These are phyloP conservation scores for Mucor saturninus DNA, from an alignment of 371 early-diverging fungal genomes.

Conservation along the genomic window DNA sequence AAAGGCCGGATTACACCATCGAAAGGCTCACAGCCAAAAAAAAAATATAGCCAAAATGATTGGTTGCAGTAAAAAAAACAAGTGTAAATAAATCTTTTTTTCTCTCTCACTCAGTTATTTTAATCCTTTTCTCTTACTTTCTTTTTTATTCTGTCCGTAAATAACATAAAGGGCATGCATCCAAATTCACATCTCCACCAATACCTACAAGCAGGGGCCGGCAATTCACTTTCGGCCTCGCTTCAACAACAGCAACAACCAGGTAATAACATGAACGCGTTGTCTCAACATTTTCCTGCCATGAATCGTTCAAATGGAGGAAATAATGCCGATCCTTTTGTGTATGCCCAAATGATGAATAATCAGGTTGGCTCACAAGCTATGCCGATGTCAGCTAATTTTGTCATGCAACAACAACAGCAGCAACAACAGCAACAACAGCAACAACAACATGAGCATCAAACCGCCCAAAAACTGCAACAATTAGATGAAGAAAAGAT, in stretches of 20 bases:
- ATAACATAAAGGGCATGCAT: constrained; percentile 1
- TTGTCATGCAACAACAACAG: constrained; percentile 31
- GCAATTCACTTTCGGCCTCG: constrained; percentile 26
- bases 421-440: constrained; percentile 34
- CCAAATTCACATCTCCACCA: constrained; percentile 38
- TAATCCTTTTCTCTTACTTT: not conserved
- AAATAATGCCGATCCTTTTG: constrained; percentile 32
- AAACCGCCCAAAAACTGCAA: constrained; percentile 47
- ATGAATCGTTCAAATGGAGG: constrained; percentile 26
- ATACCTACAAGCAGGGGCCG: constrained; percentile 40
- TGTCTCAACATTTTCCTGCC: constrained; percentile 45
- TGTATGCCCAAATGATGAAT: constrained; percentile 38
- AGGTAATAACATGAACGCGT: constrained; percentile 30
- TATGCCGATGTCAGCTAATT: constrained; percentile 27
- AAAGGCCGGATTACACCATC: too few relatives aligned
- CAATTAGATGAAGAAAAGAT: constrained; percentile 80
- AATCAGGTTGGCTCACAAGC: constrained; percentile 21
- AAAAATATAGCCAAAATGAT: not conserved
- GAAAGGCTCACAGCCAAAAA: too few relatives aligned
- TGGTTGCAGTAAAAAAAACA: not conserved
- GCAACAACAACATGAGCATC: constrained; percentile 33
- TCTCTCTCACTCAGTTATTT: not conserved
- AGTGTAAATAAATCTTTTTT: constrained; percentile 2
- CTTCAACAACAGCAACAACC: constrained; percentile 16
- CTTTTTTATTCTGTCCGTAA: not conserved